A percentile compares a stretch with the other conserved stretches of the same genome.
These are phyloP conservation scores for Fusarium sp. DNA, from an alignment of 2,329 filamentous ascomycete species.

Conservation along the genomic window DNA sequence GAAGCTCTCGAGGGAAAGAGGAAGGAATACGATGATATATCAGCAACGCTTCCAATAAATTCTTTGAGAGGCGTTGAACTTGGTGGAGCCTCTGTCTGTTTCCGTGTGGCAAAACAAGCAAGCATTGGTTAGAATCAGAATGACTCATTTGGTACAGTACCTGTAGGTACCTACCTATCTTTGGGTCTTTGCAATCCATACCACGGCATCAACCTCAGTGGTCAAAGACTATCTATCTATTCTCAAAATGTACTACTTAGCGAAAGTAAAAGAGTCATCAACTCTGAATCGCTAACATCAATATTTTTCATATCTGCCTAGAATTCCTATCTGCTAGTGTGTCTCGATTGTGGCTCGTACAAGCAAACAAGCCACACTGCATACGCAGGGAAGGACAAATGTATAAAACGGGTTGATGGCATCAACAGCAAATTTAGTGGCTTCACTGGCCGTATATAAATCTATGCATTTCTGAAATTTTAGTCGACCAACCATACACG, in stretches of 20 bases:
- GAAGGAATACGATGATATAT: constrained; percentile 31
- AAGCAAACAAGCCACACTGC: neutral
- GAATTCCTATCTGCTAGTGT: neutral
- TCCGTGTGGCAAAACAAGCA: constrained; percentile 35
- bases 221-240: neutral
- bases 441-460: neutral
- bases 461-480: rapidly evolving
- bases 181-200: neutral
- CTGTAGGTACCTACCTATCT: too few species aligned
- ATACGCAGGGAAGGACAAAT: neutral
- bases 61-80: constrained; percentile 36
- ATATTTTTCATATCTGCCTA: constrained; percentile 12
- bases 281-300: neutral
- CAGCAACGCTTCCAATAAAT: constrained; percentile 26
- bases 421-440: neutral
- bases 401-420: neutral
- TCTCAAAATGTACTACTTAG: constrained; percentile 3
- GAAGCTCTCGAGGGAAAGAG: neutral
- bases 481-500: neutral
- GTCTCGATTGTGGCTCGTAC: neutral
- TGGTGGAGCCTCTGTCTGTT: constrained; percentile 32
- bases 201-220: constrained; percentile 13
- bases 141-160: neutral
- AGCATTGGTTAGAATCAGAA: constrained; percentile 36
- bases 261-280: constrained; percentile 26